phyloP scores from a whole-genome alignment of 495 filamentous ascomycete species.

The Penicillium taxi region DNA sequence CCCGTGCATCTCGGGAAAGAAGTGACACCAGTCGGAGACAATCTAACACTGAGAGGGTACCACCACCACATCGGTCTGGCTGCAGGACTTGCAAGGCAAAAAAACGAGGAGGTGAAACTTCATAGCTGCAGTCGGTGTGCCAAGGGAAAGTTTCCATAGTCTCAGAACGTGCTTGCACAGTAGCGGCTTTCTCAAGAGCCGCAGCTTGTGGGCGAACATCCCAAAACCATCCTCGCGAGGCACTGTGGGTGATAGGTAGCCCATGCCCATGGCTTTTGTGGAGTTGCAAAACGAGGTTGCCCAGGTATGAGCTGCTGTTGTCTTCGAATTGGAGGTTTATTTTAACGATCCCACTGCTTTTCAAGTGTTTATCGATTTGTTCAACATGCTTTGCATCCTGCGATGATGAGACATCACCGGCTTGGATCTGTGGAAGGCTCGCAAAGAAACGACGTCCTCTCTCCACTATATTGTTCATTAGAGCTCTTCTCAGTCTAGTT shows the following conservation, averaged over 20 bases:
- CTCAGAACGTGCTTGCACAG: slow-evolving; percentile 28
- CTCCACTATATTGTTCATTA: too few species aligned
- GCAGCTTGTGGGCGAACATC: slow-evolving; percentile 20
- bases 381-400: background rate
- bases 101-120: slow-evolving; percentile 23
- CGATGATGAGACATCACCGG: background rate
- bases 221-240: slow-evolving; percentile 27
- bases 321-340: background rate
- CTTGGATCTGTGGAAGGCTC: background rate
- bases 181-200: slow-evolving; percentile 1
- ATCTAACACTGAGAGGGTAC: slow-evolving; percentile 25
- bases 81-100: slow-evolving; percentile 34
- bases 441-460: background rate
- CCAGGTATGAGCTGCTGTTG: background rate
- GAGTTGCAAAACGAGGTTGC: slow-evolving; percentile 4
- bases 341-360: background rate
- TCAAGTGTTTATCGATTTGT: background rate
- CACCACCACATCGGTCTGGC: slow-evolving; percentile 25
- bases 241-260: slow-evolving; percentile 24
- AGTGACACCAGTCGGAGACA: slow-evolving; percentile 10
- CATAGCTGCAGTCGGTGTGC: slow-evolving; percentile 26
- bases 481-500: too few species aligned
- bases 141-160: slow-evolving; percentile 28
- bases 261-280: slow-evolving; percentile 23
- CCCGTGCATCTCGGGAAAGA: slow-evolving; percentile 9